A percentile compares a stretch with the other conserved stretches of the same genome.
phyloP scores from a whole-genome alignment of 2,329 filamentous ascomycete species.

The Fusarium sp. region DNA sequence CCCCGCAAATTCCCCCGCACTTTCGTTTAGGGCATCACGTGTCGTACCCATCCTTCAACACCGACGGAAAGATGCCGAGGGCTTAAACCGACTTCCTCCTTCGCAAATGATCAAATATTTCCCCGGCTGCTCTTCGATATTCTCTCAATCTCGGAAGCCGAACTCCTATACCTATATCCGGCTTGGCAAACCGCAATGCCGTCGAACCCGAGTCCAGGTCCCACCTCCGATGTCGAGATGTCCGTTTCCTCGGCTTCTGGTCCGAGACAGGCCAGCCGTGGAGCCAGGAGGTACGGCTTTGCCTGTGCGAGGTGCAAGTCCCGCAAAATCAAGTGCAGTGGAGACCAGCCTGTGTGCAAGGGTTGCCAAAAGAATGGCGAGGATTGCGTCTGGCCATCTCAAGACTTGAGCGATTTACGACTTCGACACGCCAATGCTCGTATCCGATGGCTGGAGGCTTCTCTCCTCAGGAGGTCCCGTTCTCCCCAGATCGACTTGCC shows the following conservation, averaged over 20 bases:
- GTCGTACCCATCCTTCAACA: not conserved
- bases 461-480: not conserved
- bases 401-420: not conserved
- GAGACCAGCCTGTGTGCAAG: slow-evolving; percentile 1
- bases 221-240: not conserved
- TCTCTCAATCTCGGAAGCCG: not conserved
- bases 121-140: not conserved
- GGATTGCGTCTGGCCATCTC: slow-evolving; percentile 8
- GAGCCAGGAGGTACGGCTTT: slow-evolving; percentile 13
- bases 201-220: not conserved
- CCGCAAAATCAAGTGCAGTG: slow-evolving; percentile 15
- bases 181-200: not conserved
- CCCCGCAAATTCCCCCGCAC: not conserved
- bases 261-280: not conserved
- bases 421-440: slow-evolving; percentile 13
- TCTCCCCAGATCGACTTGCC: not conserved
- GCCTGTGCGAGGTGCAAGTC: slow-evolving; percentile 13
- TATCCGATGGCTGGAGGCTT: slow-evolving; percentile 4
- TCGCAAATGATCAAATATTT: not conserved
- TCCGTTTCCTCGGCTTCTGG: not conserved
- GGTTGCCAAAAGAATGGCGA: not conserved
- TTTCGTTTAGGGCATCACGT: not conserved
- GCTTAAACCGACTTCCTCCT: not conserved
- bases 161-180: not conserved
- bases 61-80: not conserved